phyloP scores from a whole-genome alignment of 2,329 filamentous ascomycete species.

The Fusarium praegraminearum region DNA sequence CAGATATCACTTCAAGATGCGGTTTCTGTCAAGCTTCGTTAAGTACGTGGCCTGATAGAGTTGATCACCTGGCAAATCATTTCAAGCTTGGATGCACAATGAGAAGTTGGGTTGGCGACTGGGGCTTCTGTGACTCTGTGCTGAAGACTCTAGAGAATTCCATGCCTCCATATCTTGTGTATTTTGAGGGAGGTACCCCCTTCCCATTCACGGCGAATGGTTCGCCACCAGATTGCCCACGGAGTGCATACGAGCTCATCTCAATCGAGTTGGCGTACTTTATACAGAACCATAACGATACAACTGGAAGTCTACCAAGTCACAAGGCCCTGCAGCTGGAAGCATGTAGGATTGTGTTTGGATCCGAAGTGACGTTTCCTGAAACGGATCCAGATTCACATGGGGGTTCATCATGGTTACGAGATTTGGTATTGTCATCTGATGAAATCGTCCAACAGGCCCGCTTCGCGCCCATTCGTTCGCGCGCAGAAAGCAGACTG shows the following conservation, averaged over 20 bases:
- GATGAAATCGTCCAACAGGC: conserved; percentile 26
- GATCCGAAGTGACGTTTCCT: conserved; percentile 35
- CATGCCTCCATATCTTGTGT: conserved; percentile 53
- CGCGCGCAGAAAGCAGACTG: conserved; percentile 23
- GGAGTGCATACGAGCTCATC: conserved; percentile 41
- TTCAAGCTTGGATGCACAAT: conserved; percentile 58
- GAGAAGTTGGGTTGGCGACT: conserved; percentile 58
- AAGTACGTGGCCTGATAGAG: conserved; percentile 53
- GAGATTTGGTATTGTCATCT: conserved; percentile 29
- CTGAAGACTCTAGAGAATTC: conserved; percentile 55
- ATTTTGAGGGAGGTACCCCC: conserved; percentile 36
- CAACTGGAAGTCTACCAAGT: conserved; percentile 21
- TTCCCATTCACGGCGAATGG: conserved; percentile 37
- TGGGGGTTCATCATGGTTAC: conserved; percentile 25
- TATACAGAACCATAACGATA: conserved; percentile 33
- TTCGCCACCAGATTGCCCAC: conserved; percentile 34
- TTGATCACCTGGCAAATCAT: conserved; percentile 56
- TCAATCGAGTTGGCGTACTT: conserved; percentile 41
- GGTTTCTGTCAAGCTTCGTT: conserved; percentile 56
- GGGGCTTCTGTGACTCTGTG: conserved; percentile 56
- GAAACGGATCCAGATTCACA: conserved; percentile 12
- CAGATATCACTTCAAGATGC: conserved; percentile 54
- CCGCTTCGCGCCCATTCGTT: conserved; percentile 29
- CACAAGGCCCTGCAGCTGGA: conserved; percentile 28
- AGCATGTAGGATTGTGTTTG: conserved; percentile 39